These are phyloP conservation scores for Penicillium paxilli DNA, from an alignment of 495 filamentous ascomycete species.

Conservation along the genomic window DNA sequence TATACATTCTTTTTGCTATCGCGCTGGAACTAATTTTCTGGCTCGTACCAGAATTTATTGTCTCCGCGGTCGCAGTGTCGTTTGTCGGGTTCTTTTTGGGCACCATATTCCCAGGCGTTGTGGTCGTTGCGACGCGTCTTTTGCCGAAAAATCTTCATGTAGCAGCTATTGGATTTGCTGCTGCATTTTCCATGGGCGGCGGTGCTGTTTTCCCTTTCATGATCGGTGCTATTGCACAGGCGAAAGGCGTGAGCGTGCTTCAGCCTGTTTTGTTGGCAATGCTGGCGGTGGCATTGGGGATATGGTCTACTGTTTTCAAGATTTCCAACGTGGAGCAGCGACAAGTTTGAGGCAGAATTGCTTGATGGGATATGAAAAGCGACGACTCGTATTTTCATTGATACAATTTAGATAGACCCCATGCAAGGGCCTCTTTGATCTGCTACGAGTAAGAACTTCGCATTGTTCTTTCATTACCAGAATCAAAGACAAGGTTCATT, in stretches of 20 bases:
- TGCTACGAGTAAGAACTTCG: too few species aligned
- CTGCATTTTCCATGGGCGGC: conserved; percentile 71
- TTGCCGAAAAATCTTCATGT: conserved; percentile 74
- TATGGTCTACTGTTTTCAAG: conserved; percentile 17
- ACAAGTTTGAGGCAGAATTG: conserved; percentile 8
- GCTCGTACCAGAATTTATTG: conserved; percentile 66
- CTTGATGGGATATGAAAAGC: too few species aligned
- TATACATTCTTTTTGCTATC: conserved; percentile 49
- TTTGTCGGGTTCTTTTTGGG: conserved; percentile 68
- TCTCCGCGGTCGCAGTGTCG: conserved; percentile 65
- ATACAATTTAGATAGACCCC: too few species aligned
- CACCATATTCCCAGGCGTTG: conserved; percentile 65
- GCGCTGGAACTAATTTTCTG: conserved; percentile 60
- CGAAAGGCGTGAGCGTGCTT: conserved; percentile 65
- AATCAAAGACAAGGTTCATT: too few species aligned
- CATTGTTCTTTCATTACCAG: too few species aligned
- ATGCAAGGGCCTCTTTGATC: too few species aligned
- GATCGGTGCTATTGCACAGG: conserved; percentile 71
- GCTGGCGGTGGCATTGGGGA: conserved; percentile 18
- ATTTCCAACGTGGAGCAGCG: conserved; percentile 7
- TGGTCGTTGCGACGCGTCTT: conserved; percentile 73
- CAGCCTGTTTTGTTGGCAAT: conserved; percentile 64
- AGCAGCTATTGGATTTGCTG: conserved; percentile 74
- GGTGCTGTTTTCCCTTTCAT: conserved; percentile 72
- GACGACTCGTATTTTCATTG: too few species aligned